Evolutionary conservation across 2,329 filamentous ascomycete species (phyloP), one percentile per base, ranked within the genome.

Genomic region (Penicillium sp.): DNA sequence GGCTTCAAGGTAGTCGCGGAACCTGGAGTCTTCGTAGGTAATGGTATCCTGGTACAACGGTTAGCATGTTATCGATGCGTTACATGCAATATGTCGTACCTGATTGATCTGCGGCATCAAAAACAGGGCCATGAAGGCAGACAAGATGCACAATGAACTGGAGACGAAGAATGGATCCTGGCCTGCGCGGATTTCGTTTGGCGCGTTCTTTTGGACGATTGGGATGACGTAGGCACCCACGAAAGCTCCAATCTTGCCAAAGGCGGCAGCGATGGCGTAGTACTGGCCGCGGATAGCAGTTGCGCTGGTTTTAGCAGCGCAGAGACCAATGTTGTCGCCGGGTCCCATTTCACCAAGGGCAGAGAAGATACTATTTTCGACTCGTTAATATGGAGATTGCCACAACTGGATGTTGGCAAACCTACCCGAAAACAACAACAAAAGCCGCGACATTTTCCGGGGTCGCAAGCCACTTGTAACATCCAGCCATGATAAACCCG

Each of bases 111-210:
- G 73, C 0, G 91, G 91, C 41, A 95, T 69, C 50, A 80, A 79
- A 60, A 89, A 80, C 8, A 86, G 73, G 1, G 82, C 81, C 25
- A 91, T 67, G 9, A 73, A 70, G 0, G 88, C 89, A 2, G 83
- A 85, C 41, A 95, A 75, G n/a, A 95, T 70, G 58, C 88, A 93
- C 47, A 95, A 70, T 19, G 80, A 76, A 33, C 84, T 87, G 2
- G 84, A 85, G n/a, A 96, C 88, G 69, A 84, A 95, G 73, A 95
- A 96, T 0, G 90, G 90, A 58, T 95, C 89, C 65, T 95, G 89
- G 0, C 88, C 88, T 4, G 78, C 77, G 16, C 80, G 77, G 16
- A 80, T 72, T 0, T 71, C 70, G 45, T 78, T 74, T 46, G 75
- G 83, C 0, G 78, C 79, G 42, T 82, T 77, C 22, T 76, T 72